These are phyloP conservation scores for Phytopythium sindhum DNA, from an alignment of 352 stramenopile species.

Conservation along the genomic window DNA sequence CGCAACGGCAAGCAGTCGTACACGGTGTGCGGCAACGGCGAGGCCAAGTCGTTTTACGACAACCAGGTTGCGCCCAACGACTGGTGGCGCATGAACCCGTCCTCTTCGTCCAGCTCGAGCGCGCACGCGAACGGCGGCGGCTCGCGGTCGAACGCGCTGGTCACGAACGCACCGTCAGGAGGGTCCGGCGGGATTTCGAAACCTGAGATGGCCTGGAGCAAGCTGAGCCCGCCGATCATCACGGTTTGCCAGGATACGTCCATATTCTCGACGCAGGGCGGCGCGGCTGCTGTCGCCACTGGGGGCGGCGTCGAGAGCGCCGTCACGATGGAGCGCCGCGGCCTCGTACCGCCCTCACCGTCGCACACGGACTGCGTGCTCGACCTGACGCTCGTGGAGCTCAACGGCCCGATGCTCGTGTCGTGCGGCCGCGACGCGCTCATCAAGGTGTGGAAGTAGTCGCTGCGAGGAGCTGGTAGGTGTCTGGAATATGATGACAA, in stretches of 20 bases:
- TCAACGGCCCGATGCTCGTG: conserved; percentile 89
- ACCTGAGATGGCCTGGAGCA: conserved; percentile 85
- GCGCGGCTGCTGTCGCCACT: conserved; percentile 40
- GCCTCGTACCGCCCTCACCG: conserved; percentile 81
- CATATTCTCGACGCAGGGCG: conserved; percentile 49
- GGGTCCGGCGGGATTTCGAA: conserved; percentile 54
- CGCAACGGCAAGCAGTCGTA: conserved; percentile 91
- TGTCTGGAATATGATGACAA: neutral
- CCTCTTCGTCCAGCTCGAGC: conserved; percentile 20
- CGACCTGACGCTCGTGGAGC: conserved; percentile 93
- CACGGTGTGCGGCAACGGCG: conserved; percentile 87
- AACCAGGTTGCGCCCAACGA: conserved; percentile 70
- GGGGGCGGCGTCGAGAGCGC: conserved; percentile 61
- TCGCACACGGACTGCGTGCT: conserved; percentile 94
- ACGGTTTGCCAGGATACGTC: conserved; percentile 85
- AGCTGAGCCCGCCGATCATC: conserved; percentile 78
- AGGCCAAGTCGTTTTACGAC: conserved; percentile 86
- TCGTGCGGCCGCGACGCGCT: conserved; percentile 93
- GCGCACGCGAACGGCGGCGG: conserved; percentile 22
- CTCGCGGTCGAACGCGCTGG: conserved; percentile 23
- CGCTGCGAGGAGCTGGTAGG: neutral
- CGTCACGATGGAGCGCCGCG: conserved; percentile 85
- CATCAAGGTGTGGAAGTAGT: conserved; percentile 96
- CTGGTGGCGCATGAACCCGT: conserved; percentile 83
- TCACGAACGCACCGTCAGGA: conserved; percentile 10